Evolutionary conservation across 768 basidiomycete genomes (phyloP).

Genomic region (Crepidotus variabilis): DNA sequence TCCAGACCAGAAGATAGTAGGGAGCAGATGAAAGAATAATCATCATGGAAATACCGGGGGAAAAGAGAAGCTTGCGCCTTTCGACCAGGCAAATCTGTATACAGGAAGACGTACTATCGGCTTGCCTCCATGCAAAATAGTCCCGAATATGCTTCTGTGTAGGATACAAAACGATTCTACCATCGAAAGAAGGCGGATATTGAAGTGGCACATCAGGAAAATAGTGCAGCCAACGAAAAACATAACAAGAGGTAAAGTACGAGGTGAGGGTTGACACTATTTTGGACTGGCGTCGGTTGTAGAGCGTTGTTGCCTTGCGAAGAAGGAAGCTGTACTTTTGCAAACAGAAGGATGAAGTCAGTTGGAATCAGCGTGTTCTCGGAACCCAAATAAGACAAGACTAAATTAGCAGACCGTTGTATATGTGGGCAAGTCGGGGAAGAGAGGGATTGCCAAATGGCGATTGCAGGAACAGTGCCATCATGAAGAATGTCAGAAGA

Average conservation of each 20-base stretch:
- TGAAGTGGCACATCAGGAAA: slow-evolving; percentile 69
- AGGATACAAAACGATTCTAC: slow-evolving; percentile 82
- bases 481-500: too few species aligned
- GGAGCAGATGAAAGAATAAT: too few species aligned
- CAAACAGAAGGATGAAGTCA: slow-evolving; percentile 6
- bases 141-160: slow-evolving; percentile 68
- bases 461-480: slow-evolving; percentile 1
- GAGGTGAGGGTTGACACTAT: slow-evolving; percentile 82
- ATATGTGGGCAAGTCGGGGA: too few species aligned
- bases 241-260: slow-evolving; percentile 87
- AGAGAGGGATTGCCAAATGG: slow-evolving; percentile 2
- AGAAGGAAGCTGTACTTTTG: slow-evolving; percentile 73
- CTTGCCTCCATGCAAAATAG: slow-evolving; percentile 96
- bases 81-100: background rate
- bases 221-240: slow-evolving; percentile 79
- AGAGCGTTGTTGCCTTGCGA: slow-evolving; percentile 67
- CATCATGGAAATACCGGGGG: too few species aligned
- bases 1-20: too few species aligned
- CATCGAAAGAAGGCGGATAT: slow-evolving; percentile 93
- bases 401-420: too few species aligned
- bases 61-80: background rate
- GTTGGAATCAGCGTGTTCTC: background rate
- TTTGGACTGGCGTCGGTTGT: slow-evolving; percentile 85
- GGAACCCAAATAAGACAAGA: too few species aligned
- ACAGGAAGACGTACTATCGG: slow-evolving; percentile 70